Base-by-base conservation (phyloP, 352 stramenopile species). In the Blastocystis hominis region DNA sequence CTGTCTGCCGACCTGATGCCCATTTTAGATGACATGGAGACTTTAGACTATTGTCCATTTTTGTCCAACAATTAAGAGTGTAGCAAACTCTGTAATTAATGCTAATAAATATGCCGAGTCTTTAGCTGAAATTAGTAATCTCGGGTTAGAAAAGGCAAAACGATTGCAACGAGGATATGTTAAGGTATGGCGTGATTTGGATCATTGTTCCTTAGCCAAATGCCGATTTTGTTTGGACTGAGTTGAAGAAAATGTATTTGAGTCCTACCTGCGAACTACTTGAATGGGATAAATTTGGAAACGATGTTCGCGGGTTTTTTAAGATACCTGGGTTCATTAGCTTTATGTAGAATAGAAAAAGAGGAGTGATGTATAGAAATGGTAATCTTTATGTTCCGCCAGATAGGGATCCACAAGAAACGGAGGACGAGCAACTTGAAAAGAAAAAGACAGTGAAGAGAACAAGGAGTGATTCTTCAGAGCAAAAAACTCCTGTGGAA, bases 31-130 rank as follows among this genome's bases (percentile, higher is more conserved):
- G 64, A 50, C 20, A 30, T 76, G n/a, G 36, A 30, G 9, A 40
- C 50, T 50, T 56, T 76, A 30, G 42, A 76, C 24, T 76, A 34
- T 55, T 34, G 64, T 76, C 20, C 3, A n/a, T 46, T 76, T 15
- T 54, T 1, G 17, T 40, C 24, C 17, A 34, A 10, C 4, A 10
- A 50, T 15, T 30, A 50, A 50, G 50, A 3, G 34, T 50, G 47
- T 54, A 76, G 64, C 36, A 4, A 55, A 54, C 15, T 76, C 64
- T 55, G 64, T 40, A 34, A 55, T 42, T 2, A 46, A 76, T 53
- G 64, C 64, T 3, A 76, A 76, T 24, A 30, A 40, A 46, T 76
- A 50, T 76, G 64, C 64, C n/a, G 64, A 76, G 47, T 76, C 64
- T 5, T 34, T 76, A 2, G 34, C 47, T 17, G 64, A 76, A 7